These are phyloP conservation scores for Metschnikowia kofuensis DNA, from an alignment of 805 yeast species.

Conservation along the genomic window DNA sequence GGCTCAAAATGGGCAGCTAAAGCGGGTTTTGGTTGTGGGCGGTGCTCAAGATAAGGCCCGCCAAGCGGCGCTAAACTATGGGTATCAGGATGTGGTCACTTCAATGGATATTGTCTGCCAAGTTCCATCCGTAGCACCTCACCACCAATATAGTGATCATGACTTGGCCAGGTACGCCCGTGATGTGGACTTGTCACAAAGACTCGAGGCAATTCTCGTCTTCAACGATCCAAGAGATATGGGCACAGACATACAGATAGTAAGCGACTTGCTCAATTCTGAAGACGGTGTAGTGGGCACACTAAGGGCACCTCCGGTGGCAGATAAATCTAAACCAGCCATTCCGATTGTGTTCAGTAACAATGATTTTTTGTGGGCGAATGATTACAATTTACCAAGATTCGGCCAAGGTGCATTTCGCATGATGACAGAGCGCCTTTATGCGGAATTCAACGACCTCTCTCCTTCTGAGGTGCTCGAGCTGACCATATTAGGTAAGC, in stretches of 20 bases:
- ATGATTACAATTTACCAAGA: conserved; percentile 70
- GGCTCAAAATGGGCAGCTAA: conserved; percentile 41
- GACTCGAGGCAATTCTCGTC: conserved; percentile 74
- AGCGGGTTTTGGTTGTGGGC: conserved; percentile 80
- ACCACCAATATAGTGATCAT: conserved; percentile 50
- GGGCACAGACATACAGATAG: conserved; percentile 80
- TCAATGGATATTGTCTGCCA: conserved; percentile 68
- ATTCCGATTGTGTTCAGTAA: conserved; percentile 79
- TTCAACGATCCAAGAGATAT: conserved; percentile 89
- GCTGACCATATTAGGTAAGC: conserved; percentile 74
- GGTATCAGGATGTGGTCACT: conserved; percentile 70
- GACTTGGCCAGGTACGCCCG: conserved; percentile 44
- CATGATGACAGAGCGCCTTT: conserved; percentile 57
- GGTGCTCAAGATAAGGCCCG: conserved; percentile 70
- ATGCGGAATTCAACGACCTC: conserved; percentile 51
- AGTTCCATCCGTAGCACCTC: conserved; percentile 64
- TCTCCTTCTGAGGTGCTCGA: conserved; percentile 33
- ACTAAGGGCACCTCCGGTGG: conserved; percentile 26
- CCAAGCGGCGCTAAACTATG: conserved; percentile 69
- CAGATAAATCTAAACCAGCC: conserved; percentile 38
- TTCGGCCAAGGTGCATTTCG: conserved; percentile 92
- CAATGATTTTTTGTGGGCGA: conserved; percentile 85
- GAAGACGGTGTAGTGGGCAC: conserved; percentile 66
- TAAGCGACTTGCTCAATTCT: conserved; percentile 66
- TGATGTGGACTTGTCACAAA: conserved; percentile 27